A percentile compares a stretch with the other conserved stretches of the same genome.
These are phyloP conservation scores for Microglena sp. DNA, from an alignment of 139 green algal genomes.

Conservation along the genomic window DNA sequence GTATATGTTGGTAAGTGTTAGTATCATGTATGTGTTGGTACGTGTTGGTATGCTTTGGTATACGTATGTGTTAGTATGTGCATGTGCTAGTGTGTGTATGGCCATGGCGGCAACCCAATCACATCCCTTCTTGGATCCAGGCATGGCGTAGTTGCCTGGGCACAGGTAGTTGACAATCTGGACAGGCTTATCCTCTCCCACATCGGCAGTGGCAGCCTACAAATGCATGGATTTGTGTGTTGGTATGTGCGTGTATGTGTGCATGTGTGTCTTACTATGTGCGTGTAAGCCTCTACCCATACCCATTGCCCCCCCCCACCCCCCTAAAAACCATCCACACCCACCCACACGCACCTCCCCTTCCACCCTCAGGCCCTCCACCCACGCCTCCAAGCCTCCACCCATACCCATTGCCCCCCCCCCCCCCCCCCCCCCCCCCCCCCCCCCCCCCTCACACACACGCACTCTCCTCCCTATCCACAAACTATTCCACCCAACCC, in stretches of 20 bases:
- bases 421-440: no score
- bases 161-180: conserved; percentile 97
- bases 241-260: background rate
- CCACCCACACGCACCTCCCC: background rate
- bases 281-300: background rate
- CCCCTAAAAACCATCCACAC: background rate
- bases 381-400: background rate
- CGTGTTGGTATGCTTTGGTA: background rate
- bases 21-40: no score
- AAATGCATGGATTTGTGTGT: conserved; percentile 42
- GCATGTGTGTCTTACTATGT: background rate
- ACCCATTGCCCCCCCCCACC: background rate
- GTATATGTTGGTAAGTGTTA: background rate
- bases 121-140: conserved; percentile 75
- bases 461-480: no score
- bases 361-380: background rate
- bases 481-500: no score
- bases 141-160: conserved; percentile 96
- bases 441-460: no score
- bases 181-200: conserved; percentile 61
- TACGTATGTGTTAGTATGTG: no score
- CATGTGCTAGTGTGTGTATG: no score
- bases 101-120: conserved; percentile 73
- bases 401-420: no score
- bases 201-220: conserved; percentile 70